Base-by-base conservation (phyloP, 2,329 filamentous ascomycete species). In the Meredithiella fracta region DNA sequence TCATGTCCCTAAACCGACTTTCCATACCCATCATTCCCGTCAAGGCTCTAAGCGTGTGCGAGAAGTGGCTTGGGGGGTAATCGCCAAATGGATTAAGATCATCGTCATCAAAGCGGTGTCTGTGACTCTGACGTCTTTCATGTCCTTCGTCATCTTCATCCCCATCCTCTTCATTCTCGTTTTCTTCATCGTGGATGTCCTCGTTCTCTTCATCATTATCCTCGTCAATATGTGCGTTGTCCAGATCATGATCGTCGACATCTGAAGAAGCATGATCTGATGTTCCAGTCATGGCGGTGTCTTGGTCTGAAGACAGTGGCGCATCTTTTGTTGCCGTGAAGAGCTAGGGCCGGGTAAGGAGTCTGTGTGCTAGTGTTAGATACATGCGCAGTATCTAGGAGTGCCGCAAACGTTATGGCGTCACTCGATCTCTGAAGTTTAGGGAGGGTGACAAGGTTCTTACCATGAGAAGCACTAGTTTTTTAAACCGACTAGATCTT, bases 1-100 rank as follows among this genome's bases (percentile, higher is more conserved):
- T 71, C 53, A 90, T 83, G 58, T 88, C 86, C 56, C 91, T 80
- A 52, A 98, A 73, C 61, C 89, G 82, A 40, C 81, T 77, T 22
- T 86, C 84, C 58, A 91, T 82, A 40, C 90, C 86, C 78, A 96
- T 91, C 77, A 95, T 94, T 60, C 90, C 90, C 54, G 82, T 94
- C 61, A 98, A 72, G 17, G 90, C 89, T 65, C 91, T 78, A 17
- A 98, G 75, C 14, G 89, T 94, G 64, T 74, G 86, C 5, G 87
- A 86, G 26, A 97, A 72, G 11, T 40, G 17, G 40, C 51, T 52
- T 20, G 40, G 34, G 37, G 85, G 82, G 60, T 95, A 87, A 14
- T 74, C 75, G 42, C 78, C 75, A 61, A 81, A 80, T 0, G 77
- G 74, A 61, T 80, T 78, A 56, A 80, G 79, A 57, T 85, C 83